phyloP scores from a whole-genome alignment of 2,329 filamentous ascomycete genomes.

The Capronia epimyces region DNA sequence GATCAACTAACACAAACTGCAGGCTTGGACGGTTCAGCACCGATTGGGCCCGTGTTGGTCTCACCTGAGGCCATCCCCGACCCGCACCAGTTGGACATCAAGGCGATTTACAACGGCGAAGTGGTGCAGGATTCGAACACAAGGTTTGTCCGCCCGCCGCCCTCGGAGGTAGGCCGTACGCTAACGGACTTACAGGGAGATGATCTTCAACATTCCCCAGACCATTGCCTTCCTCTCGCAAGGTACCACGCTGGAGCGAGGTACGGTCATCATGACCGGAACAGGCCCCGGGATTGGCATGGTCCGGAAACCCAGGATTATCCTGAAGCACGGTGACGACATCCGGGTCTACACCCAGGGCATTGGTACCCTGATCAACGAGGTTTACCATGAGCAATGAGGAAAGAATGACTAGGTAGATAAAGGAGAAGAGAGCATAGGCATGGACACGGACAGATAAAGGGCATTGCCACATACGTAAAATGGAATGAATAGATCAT shows the following conservation, averaged over 20 bases:
- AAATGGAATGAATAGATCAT: no score
- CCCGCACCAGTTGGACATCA: constrained; percentile 38
- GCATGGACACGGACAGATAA: no score
- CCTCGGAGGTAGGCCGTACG: no score
- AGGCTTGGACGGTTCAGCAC: constrained; percentile 38
- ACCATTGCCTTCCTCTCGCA: constrained; percentile 34
- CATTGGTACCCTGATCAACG: constrained; percentile 46
- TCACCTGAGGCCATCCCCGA: constrained; percentile 32
- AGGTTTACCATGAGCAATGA: constrained; percentile 38
- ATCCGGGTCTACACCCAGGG: constrained; percentile 46
- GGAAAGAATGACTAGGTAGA: no score
- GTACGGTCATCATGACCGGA: constrained; percentile 39
- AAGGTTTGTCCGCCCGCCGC: background rate
- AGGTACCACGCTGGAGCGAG: constrained; percentile 36
- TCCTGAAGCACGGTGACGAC: constrained; percentile 36
- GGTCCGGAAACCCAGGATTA: constrained; percentile 37
- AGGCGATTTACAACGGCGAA: constrained; percentile 12
- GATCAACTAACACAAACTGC: background rate
- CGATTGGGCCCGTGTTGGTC: constrained; percentile 34
- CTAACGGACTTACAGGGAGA: constrained; percentile 28
- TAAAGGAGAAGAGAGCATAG: no score
- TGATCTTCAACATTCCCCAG: constrained; percentile 36
- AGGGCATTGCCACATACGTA: no score
- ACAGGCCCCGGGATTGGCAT: constrained; percentile 41
- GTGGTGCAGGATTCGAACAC: constrained; percentile 13